Conservation (phyloP, 441 rosid genomes). For the Omphalea diandra region DNA sequence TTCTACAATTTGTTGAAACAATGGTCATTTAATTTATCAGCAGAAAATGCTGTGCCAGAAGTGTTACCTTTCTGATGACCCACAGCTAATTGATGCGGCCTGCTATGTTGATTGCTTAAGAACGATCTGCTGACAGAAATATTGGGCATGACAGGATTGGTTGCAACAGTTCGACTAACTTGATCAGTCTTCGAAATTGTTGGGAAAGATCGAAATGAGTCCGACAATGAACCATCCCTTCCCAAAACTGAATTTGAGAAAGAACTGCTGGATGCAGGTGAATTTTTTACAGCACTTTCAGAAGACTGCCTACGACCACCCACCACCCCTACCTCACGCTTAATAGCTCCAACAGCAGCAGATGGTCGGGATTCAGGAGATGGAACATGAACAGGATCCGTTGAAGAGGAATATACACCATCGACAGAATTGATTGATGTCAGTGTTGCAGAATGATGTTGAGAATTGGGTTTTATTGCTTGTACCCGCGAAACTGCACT, state of each 20-base stretch:
- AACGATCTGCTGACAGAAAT: slow-evolving; percentile 48
- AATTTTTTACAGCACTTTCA: slow-evolving; percentile 48
- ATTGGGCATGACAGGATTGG: slow-evolving; percentile 45
- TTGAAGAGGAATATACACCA: slow-evolving; percentile 85
- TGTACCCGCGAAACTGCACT: slow-evolving; percentile 39
- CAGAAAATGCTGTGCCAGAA: not conserved
- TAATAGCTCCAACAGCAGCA: slow-evolving; percentile 80
- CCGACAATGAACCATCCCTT: slow-evolving; percentile 48
- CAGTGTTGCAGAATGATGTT: slow-evolving; percentile 35
- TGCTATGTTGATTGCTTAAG: slow-evolving; percentile 53
- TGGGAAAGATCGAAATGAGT: slow-evolving; percentile 52
- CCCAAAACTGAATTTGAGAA: slow-evolving; percentile 49
- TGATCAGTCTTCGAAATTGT: slow-evolving; percentile 57
- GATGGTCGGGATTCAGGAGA: slow-evolving; percentile 83
- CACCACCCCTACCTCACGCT: slow-evolving; percentile 86
- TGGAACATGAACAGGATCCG: slow-evolving; percentile 96
- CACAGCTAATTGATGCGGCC: slow-evolving; percentile 57
- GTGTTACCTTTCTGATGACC: slow-evolving; percentile 73
- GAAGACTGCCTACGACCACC: slow-evolving; percentile 65
- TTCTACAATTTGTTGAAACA: too few species aligned
- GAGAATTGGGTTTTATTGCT: slow-evolving; percentile 38
- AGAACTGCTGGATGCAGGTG: slow-evolving; percentile 40
- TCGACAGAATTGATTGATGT: slow-evolving; percentile 63
- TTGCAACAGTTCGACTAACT: slow-evolving; percentile 37
- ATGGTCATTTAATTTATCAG: not conserved